Conservation (phyloP, 495 filamentous ascomycete species). For the Stereocaulon alpinum region DNA sequence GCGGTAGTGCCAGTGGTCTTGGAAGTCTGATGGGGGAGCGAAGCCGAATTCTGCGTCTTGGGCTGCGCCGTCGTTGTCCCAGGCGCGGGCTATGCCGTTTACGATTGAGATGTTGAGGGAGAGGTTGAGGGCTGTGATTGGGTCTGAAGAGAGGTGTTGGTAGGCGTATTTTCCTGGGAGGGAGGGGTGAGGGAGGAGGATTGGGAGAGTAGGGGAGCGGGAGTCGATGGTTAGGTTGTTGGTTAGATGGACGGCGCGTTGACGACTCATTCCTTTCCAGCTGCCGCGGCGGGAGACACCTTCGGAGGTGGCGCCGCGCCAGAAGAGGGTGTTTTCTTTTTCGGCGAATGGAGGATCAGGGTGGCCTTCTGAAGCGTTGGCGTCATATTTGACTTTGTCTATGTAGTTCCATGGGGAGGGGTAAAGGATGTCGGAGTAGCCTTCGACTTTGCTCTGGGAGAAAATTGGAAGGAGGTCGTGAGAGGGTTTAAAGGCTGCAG, state of each 20-base stretch:
- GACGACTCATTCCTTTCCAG: conserved; percentile 51
- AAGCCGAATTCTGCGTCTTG: conserved; percentile 43
- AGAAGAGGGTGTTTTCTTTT: conserved; percentile 41
- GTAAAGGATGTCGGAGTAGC: conserved; percentile 40
- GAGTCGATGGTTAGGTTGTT: conserved; percentile 41
- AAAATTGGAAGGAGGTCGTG: conserved; percentile 62
- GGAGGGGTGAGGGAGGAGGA: conserved; percentile 19
- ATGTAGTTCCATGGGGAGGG: conserved; percentile 42
- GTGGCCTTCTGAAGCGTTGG: conserved; percentile 18
- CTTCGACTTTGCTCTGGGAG: conserved; percentile 57
- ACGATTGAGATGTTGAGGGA: conserved; percentile 35
- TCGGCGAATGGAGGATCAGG: conserved; percentile 33
- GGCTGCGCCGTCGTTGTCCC: conserved; percentile 39
- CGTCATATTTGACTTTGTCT: conserved; percentile 37
- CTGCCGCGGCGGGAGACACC: conserved; percentile 41
- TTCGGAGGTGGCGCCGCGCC: conserved; percentile 47
- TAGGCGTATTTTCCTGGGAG: conserved; percentile 28
- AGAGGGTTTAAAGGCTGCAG: conserved; percentile 50
- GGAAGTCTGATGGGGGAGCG: conserved; percentile 36
- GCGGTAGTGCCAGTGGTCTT: conserved; percentile 52
- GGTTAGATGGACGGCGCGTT: conserved; percentile 44
- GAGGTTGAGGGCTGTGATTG: conserved; percentile 38
- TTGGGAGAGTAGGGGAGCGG: conserved; percentile 34
- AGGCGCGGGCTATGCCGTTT: conserved; percentile 44
- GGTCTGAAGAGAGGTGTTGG: conserved; percentile 25